Evolutionary conservation across 805 yeast species (phyloP).

Genomic region (Ogataea populi-albae): DNA sequence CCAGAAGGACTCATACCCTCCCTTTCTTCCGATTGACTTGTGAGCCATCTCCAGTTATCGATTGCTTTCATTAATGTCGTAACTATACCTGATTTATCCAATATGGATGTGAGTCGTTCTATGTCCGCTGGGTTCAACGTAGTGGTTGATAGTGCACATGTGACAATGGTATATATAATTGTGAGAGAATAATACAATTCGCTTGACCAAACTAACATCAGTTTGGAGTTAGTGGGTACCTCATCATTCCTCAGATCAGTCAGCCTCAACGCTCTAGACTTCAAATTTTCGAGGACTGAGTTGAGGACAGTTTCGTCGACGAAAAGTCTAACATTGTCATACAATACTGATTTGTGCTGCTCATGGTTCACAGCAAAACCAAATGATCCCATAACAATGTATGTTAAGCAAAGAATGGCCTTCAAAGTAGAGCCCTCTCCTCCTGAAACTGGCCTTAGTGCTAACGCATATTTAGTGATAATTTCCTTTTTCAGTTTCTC

Average conservation of each 20-base stretch:
- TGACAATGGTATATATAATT: constrained; percentile 22
- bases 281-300: constrained; percentile 15
- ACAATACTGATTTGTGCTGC: constrained; percentile 25
- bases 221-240: constrained; percentile 4
- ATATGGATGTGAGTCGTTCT: constrained; percentile 4
- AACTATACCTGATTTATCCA: constrained; percentile 38
- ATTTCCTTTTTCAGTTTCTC: background rate
- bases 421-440: constrained; percentile 6
- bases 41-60: constrained; percentile 66
- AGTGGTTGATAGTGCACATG: constrained; percentile 13
- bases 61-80: constrained; percentile 45
- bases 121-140: constrained; percentile 6
- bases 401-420: constrained; percentile 21
- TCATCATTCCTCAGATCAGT: constrained; percentile 23
- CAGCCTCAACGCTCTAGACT: constrained; percentile 12
- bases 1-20: constrained; percentile 13
- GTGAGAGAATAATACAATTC: constrained; percentile 32
- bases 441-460: background rate
- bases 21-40: constrained; percentile 23
- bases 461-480: background rate
- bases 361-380: constrained; percentile 20
- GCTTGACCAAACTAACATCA: constrained; percentile 20
- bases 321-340: constrained; percentile 22
- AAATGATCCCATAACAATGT: constrained; percentile 31
- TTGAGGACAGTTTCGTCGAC: constrained; percentile 13